phyloP scores from a whole-genome alignment of 495 filamentous ascomycete species.

The Penicillium pancosmium region DNA sequence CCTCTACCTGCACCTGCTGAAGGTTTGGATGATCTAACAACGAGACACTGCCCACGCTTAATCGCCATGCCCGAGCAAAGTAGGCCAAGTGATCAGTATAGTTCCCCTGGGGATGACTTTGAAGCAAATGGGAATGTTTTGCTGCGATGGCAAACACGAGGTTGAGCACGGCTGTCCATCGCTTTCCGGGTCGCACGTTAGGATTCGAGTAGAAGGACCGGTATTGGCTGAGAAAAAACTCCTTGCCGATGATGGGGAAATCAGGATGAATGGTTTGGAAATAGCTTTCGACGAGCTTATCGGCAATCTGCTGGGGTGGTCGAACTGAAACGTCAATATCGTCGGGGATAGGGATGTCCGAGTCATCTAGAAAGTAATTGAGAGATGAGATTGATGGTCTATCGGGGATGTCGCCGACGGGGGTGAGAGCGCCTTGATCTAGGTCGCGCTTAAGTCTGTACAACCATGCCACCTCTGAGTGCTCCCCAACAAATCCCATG shows the following conservation, averaged over 20 bases:
- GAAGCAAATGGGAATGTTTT: slow-evolving; percentile 47
- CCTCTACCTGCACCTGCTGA: slow-evolving; percentile 60
- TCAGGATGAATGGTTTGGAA: slow-evolving; percentile 58
- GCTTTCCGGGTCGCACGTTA: slow-evolving; percentile 40
- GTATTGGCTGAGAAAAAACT: slow-evolving; percentile 45
- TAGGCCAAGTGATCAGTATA: slow-evolving; percentile 55
- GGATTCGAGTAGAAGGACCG: slow-evolving; percentile 39
- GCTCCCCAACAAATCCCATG: slow-evolving; percentile 65
- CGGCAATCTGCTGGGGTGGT: slow-evolving; percentile 53
- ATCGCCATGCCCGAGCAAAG: slow-evolving; percentile 59
- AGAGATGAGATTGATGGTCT: slow-evolving; percentile 39
- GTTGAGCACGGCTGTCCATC: slow-evolving; percentile 65
- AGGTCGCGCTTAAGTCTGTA: slow-evolving; percentile 48
- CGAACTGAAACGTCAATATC: slow-evolving; percentile 50
- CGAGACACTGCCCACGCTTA: slow-evolving; percentile 51
- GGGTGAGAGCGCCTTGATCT: slow-evolving; percentile 23
- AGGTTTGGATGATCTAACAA: slow-evolving; percentile 58
- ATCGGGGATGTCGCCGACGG: slow-evolving; percentile 23
- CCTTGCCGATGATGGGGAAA: slow-evolving; percentile 61
- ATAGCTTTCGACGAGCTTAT: slow-evolving; percentile 56
- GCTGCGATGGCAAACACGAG: slow-evolving; percentile 67
- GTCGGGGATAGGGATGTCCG: slow-evolving; percentile 42
- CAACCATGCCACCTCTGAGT: slow-evolving; percentile 64
- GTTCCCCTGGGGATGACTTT: slow-evolving; percentile 36
- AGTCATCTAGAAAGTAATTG: slow-evolving; percentile 62